Evolutionary conservation across 2,329 filamentous ascomycete genomes (phyloP), one percentile per base, ranked within the genome.

Genomic region (Penicillium italicum): DNA sequence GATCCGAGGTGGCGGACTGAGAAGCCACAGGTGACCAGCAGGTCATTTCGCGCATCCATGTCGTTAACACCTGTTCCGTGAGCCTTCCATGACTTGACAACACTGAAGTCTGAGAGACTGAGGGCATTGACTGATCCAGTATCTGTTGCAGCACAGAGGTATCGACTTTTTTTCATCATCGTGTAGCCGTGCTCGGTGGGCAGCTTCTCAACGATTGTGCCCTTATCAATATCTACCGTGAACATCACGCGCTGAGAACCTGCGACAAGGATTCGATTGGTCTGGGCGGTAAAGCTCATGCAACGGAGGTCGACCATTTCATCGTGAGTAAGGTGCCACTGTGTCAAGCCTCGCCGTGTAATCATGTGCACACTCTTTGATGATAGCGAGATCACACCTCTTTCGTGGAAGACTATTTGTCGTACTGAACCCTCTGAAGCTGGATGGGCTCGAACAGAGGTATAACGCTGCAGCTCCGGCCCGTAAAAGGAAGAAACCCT

Each of bases 21-120:
- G 74, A 90, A 96, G 34, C 94, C 94, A 72, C 94, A 99, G 5
- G 94, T 97, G 22, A 97, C 89, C 51, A 99, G 85, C 63, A 94
- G 94, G 72, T 97, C 93, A 68, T 94, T 90, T 69, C 94, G 90
- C 9, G 92, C 91, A 76, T 99, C 94, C 90, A 99, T 97, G 72
- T 97, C 93, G 72, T 91, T 96, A 70, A 99, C 90, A 49, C 86
- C 84, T 9, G 90, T 89, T 1, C 88, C 87, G 69, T 99, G 94
- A 0, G 93, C 91, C 70, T 90, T 90, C 89, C 94, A 99, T 11
- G 85, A 85, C 71, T 93, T 95, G 63, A 94, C 80, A 5, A 96
- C 82, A 40, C 84, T 82, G 67, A 96, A 89, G 53, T 82, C 90
- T 52, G 84, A 79, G 1, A 92, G 84, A 68, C 96, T 93, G 22